Evolutionary conservation across 768 basidiomycete genomes (phyloP).

Genomic region (Termitomyces sp.): DNA sequence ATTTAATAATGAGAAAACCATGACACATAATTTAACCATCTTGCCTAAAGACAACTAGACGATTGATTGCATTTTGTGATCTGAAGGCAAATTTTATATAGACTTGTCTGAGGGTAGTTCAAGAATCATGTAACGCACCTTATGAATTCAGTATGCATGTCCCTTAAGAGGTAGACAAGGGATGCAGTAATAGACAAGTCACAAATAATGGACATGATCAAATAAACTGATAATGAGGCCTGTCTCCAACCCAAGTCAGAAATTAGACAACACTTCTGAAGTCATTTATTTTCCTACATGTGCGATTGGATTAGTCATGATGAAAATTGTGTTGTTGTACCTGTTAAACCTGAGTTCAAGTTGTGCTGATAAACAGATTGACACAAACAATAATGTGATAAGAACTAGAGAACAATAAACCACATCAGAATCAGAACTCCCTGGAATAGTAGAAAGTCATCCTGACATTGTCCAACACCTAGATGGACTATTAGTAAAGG

Average conservation of each 20-base stretch:
- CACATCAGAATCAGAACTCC: background rate
- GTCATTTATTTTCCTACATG: background rate
- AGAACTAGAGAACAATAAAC: background rate
- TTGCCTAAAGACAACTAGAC: background rate
- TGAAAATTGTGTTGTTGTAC: background rate
- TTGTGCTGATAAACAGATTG: background rate
- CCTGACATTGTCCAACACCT: background rate
- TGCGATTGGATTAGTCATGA: background rate
- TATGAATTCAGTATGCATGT: too few relatives aligned
- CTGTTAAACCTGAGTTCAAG: background rate
- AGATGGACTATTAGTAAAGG: background rate
- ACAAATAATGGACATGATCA: too few relatives aligned
- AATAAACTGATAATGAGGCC: too few relatives aligned
- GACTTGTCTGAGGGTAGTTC: background rate
- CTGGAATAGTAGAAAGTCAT: background rate
- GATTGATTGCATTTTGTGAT: background rate
- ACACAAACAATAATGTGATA: background rate
- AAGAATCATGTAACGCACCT: too few relatives aligned
- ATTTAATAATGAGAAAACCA: background rate
- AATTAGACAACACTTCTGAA: background rate
- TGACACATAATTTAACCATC: background rate
- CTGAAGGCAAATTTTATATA: background rate
- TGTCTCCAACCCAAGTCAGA: background rate
- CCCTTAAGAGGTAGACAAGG: too few relatives aligned
- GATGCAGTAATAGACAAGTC: too few relatives aligned